Base-by-base conservation (phyloP, 176 grass and related monocot species). In the Aegilops sharonensis region DNA sequence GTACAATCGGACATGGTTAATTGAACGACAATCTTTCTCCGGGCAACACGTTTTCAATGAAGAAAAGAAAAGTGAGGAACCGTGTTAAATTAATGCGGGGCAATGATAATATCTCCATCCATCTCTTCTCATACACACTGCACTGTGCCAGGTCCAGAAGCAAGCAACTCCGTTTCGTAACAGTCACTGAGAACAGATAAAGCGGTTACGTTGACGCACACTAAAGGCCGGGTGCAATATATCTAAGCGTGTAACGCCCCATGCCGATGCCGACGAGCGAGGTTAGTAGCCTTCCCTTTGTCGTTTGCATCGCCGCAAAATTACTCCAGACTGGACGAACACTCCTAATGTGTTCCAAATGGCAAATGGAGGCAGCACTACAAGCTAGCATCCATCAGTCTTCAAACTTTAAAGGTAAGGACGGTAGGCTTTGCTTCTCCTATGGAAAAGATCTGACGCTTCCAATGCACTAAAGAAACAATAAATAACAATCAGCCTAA, bases 271-370 rank as follows among this genome's bases (percentile, higher is more conserved):
- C 78, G 80, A 91, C 85, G 50, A 84, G 59, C 42, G 59, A 65
- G n/a, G 42, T 48, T 43, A 79, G 89, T 75, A 84, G 76, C 85
- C 89, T 87, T 87, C 75, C 76, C 85, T 75, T 81, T 32, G 81
- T 84, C 89, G 85, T 84, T 64, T 84, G 76, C 6, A 59, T 91
- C 85, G 39, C 89, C 76, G 7, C 75, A 80, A 18, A 84, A 80
- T 80, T 91, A 84, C 89, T 91, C 81, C 73, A 76, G 1, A 75
- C 84, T 61, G 81, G 89, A 84, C 61, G 61, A 84, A 68, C 48
- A 52, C 80, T 80, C 66, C 66, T 63, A 67, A 37, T 62, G 27
- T 70, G 78, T 50, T 91, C 85, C 85, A 91, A 84, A 87, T 84
- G 85, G 81, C 89, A 84, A 52, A 80, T 37, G 45, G 17, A 57